Evolutionary conservation across 2,329 filamentous ascomycete species (phyloP).

Genomic region (Lasiodiplodia sp.): DNA sequence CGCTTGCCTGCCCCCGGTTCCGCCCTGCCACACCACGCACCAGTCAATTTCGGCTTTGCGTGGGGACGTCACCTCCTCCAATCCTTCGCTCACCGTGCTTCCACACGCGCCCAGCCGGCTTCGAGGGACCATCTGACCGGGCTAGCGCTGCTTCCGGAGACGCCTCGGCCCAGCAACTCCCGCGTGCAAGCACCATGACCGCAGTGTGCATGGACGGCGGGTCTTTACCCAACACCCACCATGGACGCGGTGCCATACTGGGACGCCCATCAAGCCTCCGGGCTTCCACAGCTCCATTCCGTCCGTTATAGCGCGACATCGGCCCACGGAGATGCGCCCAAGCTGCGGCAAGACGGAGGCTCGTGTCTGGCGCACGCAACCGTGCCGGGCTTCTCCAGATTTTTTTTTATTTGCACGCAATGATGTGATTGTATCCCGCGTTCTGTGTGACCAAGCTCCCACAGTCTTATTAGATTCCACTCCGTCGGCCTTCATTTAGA

Average conservation of each 20-base stretch:
- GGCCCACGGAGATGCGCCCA: background rate
- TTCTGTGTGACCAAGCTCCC: slow-evolving; percentile 3
- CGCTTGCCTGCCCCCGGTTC: background rate
- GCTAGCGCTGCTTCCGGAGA: slow-evolving; percentile 2
- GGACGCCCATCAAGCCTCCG: background rate
- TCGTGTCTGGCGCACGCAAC: background rate
- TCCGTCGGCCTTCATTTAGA: background rate
- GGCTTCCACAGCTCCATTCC: background rate
- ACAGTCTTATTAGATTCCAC: slow-evolving; percentile 24
- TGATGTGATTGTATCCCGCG: background rate
- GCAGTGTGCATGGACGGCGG: background rate
- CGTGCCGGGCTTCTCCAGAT: slow-evolving; percentile 26
- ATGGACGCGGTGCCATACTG: background rate
- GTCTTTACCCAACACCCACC: background rate
- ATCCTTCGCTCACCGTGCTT: background rate
- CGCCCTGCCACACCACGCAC: background rate
- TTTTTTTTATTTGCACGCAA: slow-evolving; percentile 26
- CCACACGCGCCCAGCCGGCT: background rate
- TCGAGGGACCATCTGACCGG: background rate
- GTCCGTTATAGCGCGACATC: slow-evolving; percentile 11
- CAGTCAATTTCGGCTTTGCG: slow-evolving; percentile 11
- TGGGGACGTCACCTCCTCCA: slow-evolving; percentile 10
- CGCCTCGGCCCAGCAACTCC: slow-evolving; percentile 9
- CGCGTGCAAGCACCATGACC: slow-evolving; percentile 5
- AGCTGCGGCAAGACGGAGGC: slow-evolving; percentile 4